Conservation (phyloP, 345 rosid species). For the Cardamine resedifolia region DNA sequence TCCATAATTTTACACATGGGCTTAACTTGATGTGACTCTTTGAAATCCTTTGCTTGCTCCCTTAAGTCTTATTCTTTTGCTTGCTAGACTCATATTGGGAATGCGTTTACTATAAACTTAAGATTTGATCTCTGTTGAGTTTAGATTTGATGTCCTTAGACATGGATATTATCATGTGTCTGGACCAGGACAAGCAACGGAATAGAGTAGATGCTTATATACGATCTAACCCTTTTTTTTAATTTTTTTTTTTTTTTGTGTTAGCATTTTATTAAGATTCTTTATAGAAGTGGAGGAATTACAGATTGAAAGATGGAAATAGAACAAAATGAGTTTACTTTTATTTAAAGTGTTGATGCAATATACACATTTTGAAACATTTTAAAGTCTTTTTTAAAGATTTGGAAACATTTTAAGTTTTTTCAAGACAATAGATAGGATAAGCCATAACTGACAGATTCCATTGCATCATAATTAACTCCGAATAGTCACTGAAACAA, state of each 20-base stretch:
- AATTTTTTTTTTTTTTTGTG: slow-evolving; percentile 7
- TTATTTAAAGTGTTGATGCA: slow-evolving; percentile 6
- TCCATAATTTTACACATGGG: slow-evolving; percentile 33
- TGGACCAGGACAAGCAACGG: slow-evolving; percentile 29
- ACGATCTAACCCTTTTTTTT: slow-evolving; percentile 8
- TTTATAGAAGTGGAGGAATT: slow-evolving; percentile 24
- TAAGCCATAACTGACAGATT: not conserved
- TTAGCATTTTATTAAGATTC: slow-evolving; percentile 29
- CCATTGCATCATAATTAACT: not conserved
- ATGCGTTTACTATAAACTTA: slow-evolving; percentile 7
- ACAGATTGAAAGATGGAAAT: slow-evolving; percentile 21
- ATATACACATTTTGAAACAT: not conserved
- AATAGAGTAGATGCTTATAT: slow-evolving; percentile 27
- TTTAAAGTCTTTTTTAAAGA: no score
- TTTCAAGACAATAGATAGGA: not conserved
- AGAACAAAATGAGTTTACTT: slow-evolving; percentile 10
- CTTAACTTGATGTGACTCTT: not conserved
- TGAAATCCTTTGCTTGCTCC: slow-evolving; percentile 11
- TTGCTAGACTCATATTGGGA: slow-evolving; percentile 1
- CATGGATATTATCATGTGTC: slow-evolving; percentile 12
- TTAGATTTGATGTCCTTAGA: slow-evolving; percentile 5
- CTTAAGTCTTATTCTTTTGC: not conserved
- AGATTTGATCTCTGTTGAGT: not conserved
- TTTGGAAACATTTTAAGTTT: no score
- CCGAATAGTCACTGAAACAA: slow-evolving; percentile 16